phyloP scores from a whole-genome alignment of 257 asterid genomes.

The Datura wrightii region DNA sequence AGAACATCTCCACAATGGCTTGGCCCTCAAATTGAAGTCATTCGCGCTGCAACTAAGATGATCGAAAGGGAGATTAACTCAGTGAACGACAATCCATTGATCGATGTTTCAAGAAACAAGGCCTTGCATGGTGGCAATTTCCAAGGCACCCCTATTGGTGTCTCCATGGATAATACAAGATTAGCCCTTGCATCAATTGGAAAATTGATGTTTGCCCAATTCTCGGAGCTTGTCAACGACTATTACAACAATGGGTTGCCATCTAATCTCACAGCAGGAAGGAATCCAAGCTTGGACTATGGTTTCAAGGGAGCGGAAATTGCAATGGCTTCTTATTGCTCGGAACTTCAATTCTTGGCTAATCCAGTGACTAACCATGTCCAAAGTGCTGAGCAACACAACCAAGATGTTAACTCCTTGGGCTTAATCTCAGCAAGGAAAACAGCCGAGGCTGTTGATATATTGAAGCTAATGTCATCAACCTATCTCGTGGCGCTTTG shows the following conservation, averaged over 20 bases:
- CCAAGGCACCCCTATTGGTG: conserved; percentile 62
- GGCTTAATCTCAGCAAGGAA: conserved; percentile 56
- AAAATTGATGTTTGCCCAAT: conserved; percentile 53
- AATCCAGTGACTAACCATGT: conserved; percentile 60
- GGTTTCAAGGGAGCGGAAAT: conserved; percentile 61
- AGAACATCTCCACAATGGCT: conserved; percentile 62
- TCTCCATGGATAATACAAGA: conserved; percentile 57
- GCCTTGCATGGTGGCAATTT: conserved; percentile 62
- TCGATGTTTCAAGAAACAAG: conserved; percentile 58
- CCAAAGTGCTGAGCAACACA: conserved; percentile 63
- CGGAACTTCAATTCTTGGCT: conserved; percentile 55
- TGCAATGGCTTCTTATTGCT: conserved; percentile 60
- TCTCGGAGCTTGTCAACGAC: conserved; percentile 58
- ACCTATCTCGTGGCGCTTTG: conserved; percentile 53
- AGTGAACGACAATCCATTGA: conserved; percentile 58
- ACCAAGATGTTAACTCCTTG: conserved; percentile 59
- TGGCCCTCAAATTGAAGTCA: conserved; percentile 59
- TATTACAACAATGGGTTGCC: conserved; percentile 57
- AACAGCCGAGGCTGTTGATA: conserved; percentile 53
- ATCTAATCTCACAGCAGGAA: conserved; percentile 50
- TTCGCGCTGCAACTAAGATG: conserved; percentile 55
- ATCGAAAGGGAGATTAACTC: conserved; percentile 63
- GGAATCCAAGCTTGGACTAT: conserved; percentile 59
- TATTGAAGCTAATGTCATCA: conserved; percentile 54
- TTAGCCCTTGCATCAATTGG: conserved; percentile 57